Evolutionary conservation across 257 asterid species (phyloP), one percentile per base, ranked within the genome.

Genomic region (Primulina huaijiensis): DNA sequence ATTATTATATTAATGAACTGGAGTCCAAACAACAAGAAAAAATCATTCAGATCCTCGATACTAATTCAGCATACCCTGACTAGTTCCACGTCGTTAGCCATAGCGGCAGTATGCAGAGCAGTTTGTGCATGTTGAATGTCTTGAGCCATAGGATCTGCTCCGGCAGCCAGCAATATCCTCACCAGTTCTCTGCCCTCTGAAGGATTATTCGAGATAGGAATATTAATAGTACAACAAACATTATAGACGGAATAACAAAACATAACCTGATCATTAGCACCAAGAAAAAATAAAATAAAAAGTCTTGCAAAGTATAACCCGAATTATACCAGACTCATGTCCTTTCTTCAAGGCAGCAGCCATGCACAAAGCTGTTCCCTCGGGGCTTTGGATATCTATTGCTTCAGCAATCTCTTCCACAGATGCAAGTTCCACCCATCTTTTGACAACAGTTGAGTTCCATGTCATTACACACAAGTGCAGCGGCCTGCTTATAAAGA

Each of bases 351-450:
- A 74, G 75, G 95, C 84, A 81, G 97, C 95, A 62, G 97, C 99
- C 92, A 91, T 89, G 86, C 99, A 94, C 86, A 94, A 84, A 59
- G 96, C 96, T 67, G 97, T 91, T 55, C 99, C 99, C 70, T 76
- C 87, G 66, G 89, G 86, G 71, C 96, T 84, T 74, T 85, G 99
- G 73, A 91, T 91, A 84, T 94, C 90, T 77, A 94, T 86, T 81
- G 94, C 91, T 80, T 81, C 82, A 67, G 89, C 77, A 76, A 91
- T 83, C 76, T 91, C 97, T 69, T 86, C 88, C 8, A 21, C 21
- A 50, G 96, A 81, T 76, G 96, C 93, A 79, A 94, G 96, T 81
- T 94, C 97, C 63, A 88, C 84, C 97, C 97, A 94, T 77, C 89
- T 88, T 81, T 74, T 75, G 80, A 94, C 99, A 61, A 94, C 87